A percentile compares a stretch with the other conserved stretches of the same genome.
Evolutionary conservation across 1,139 yeast genomes (phyloP).

Genomic region (Meyerozyma athensensis): DNA sequence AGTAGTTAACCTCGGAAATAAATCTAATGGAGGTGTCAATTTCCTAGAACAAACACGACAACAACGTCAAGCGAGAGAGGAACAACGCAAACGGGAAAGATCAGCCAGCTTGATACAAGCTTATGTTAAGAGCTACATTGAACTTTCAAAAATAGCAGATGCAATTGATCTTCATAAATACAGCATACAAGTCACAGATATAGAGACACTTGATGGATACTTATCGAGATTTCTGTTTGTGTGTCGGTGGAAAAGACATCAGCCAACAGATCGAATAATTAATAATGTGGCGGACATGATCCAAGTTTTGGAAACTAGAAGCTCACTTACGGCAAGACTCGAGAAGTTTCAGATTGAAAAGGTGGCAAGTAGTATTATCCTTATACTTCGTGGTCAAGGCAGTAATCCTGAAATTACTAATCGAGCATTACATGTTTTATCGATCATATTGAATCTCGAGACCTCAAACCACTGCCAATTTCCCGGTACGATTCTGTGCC

Average conservation of each 20-base stretch:
- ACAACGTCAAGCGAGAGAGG: conserved; percentile 66
- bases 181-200: background rate
- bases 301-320: background rate
- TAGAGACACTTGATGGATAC: background rate
- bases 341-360: background rate
- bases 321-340: background rate
- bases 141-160: conserved; percentile 16
- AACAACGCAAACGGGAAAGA: conserved; percentile 41
- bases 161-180: background rate
- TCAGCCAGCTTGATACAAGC: conserved; percentile 52
- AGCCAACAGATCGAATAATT: background rate
- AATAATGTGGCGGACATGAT: background rate
- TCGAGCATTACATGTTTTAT: background rate
- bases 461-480: background rate
- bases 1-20: conserved; percentile 71
- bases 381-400: background rate
- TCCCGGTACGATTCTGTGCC: background rate
- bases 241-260: conserved; percentile 12
- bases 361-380: background rate
- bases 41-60: conserved; percentile 57
- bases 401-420: background rate
- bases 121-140: conserved; percentile 34
- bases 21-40: conserved; percentile 19
- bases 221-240: conserved; percentile 9
- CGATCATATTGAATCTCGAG: background rate